Evolutionary conservation across 371 early-diverging fungal species (phyloP).

Genomic region (Actinomucor elegans): DNA sequence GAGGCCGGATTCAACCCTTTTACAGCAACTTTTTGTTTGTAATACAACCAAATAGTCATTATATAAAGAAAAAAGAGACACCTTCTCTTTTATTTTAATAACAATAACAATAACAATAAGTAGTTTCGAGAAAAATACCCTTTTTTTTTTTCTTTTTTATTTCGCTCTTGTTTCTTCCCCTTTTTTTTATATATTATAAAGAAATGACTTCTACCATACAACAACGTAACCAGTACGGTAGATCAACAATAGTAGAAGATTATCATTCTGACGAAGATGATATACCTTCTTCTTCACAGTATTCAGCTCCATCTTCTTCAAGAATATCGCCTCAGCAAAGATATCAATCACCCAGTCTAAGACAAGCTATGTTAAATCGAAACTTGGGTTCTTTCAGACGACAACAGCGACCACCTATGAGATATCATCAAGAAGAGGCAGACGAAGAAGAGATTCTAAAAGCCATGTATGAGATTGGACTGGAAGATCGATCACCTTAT

Average conservation of each 20-base stretch:
- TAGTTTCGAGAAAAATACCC: too few relatives aligned
- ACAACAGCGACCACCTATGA: too few relatives aligned
- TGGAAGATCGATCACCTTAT: not conserved
- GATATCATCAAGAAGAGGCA: not conserved
- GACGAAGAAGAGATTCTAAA: slow-evolving; percentile 13
- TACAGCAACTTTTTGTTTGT: slow-evolving; percentile 6
- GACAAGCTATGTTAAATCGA: not conserved
- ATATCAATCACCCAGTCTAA: not conserved
- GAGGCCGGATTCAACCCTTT: slow-evolving; percentile 2
- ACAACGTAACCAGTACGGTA: too few relatives aligned
- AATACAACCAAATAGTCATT: slow-evolving; percentile 1
- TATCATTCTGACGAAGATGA: slow-evolving; percentile 18
- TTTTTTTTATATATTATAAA: not conserved
- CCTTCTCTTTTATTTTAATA: too few relatives aligned
- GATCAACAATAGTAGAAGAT: slow-evolving; percentile 12
- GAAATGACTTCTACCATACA: not conserved
- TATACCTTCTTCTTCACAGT: not conserved
- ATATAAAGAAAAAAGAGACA: not conserved
- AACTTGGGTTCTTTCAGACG: too few relatives aligned
- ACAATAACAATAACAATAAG: slow-evolving; percentile 10
- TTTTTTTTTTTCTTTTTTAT: not conserved
- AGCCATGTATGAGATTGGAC: slow-evolving; percentile 5
- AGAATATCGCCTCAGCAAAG: not conserved
- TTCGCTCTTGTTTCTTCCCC: not conserved
- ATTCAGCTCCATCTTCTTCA: not conserved